phyloP scores from a whole-genome alignment of 495 filamentous ascomycete species.

The Podospora pseudoanserina region DNA sequence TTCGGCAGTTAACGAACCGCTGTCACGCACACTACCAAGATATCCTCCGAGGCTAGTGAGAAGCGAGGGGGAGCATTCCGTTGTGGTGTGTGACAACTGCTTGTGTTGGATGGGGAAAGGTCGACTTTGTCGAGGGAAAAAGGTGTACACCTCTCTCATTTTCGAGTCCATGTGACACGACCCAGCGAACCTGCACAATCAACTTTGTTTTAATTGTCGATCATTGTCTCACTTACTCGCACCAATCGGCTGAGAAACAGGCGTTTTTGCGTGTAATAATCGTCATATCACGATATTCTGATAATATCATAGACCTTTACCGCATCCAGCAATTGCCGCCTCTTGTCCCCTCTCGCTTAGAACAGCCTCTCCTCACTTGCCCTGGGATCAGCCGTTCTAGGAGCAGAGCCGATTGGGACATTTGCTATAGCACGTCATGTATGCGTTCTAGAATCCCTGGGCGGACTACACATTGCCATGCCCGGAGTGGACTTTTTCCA shows the following conservation, averaged over 20 bases:
- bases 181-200: neutral
- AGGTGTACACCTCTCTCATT: neutral
- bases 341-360: neutral
- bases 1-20: slow-evolving; percentile 3
- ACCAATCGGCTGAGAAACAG: neutral
- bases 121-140: neutral
- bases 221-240: neutral
- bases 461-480: neutral
- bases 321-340: neutral
- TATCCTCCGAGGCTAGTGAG: neutral
- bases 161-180: neutral
- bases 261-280: neutral
- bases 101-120: neutral
- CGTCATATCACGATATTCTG: slow-evolving; percentile 5
- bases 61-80: neutral
- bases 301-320: neutral
- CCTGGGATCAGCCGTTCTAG: neutral
- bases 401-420: neutral
- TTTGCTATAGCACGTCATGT: neutral
- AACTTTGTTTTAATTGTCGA: neutral
- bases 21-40: neutral
- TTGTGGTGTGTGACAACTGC: neutral
- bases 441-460: neutral
- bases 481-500: neutral
- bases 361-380: neutral